phyloP scores from a whole-genome alignment of 495 filamentous ascomycete species.

The Letharia lupina region DNA sequence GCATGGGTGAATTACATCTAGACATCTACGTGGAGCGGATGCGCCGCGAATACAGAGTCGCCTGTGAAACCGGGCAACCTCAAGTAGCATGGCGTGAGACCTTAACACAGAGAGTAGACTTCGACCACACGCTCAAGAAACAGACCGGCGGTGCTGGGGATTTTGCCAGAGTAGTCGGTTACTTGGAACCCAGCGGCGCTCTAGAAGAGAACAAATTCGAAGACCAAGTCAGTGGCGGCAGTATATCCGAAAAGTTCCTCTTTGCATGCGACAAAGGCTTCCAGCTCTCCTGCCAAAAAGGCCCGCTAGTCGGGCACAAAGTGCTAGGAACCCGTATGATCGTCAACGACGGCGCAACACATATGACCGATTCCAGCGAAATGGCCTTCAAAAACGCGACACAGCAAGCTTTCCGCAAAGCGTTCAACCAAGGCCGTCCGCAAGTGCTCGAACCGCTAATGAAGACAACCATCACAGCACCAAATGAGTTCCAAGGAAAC shows the following conservation, averaged over 20 bases:
- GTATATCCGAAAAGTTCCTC: slow-evolving; percentile 93
- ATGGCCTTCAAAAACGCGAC: slow-evolving; percentile 97
- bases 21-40: slow-evolving; percentile 98
- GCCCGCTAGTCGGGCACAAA: slow-evolving; percentile 86
- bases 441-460: slow-evolving; percentile 90
- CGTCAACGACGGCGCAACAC: slow-evolving; percentile 92
- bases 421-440: slow-evolving; percentile 70
- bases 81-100: slow-evolving; percentile 98
- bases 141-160: slow-evolving; percentile 96
- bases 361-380: slow-evolving; percentile 97
- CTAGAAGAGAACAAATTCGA: slow-evolving; percentile 77
- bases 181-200: slow-evolving; percentile 72
- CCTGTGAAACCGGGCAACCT: slow-evolving; percentile 89
- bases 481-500: slow-evolving; percentile 96
- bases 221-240: slow-evolving; percentile 77
- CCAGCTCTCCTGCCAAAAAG: slow-evolving; percentile 72
- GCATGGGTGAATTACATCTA: slow-evolving; percentile 97
- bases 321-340: slow-evolving; percentile 87
- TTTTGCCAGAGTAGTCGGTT: slow-evolving; percentile 88
- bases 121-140: slow-evolving; percentile 92
- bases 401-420: slow-evolving; percentile 94
- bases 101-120: slow-evolving; percentile 63
- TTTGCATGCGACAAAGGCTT: slow-evolving; percentile 96
- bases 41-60: slow-evolving; percentile 93
- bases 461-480: slow-evolving; percentile 94